phyloP scores from a whole-genome alignment of 495 filamentous ascomycete genomes.

The Glonium stellatum region DNA sequence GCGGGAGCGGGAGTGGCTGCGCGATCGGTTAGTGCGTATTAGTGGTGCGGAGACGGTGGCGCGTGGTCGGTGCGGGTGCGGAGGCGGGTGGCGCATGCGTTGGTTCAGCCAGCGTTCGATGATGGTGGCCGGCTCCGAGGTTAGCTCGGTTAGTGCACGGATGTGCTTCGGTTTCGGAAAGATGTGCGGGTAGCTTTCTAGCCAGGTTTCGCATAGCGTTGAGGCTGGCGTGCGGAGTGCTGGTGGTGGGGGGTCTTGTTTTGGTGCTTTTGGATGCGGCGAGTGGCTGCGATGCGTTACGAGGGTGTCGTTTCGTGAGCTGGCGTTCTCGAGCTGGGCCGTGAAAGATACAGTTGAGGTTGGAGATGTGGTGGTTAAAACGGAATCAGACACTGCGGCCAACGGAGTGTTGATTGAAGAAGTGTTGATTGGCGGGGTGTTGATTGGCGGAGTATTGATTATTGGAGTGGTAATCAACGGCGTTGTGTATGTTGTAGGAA shows the following conservation, averaged over 20 bases:
- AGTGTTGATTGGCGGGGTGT: no score
- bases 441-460: no score
- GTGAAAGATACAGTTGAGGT: not conserved
- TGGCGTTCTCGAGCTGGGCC: not conserved
- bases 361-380: not conserved
- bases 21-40: no score
- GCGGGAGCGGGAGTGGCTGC: no score
- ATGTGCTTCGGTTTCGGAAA: constrained; percentile 1
- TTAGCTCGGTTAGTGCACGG: not conserved
- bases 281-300: not conserved
- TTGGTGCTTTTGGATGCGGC: not conserved
- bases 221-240: not conserved
- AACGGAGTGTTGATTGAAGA: not conserved
- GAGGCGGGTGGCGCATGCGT: not conserved
- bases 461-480: not conserved
- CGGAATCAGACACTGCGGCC: not conserved
- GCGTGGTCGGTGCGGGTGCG: not conserved
- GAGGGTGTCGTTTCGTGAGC: not conserved
- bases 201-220: not conserved
- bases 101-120: not conserved
- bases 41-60: no score
- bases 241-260: not conserved
- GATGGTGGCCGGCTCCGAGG: not conserved
- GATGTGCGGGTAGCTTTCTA: not conserved
- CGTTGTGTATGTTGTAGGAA: not conserved